Conservation (phyloP, 208 protist genomes). For the Strigomonas culicis region DNA sequence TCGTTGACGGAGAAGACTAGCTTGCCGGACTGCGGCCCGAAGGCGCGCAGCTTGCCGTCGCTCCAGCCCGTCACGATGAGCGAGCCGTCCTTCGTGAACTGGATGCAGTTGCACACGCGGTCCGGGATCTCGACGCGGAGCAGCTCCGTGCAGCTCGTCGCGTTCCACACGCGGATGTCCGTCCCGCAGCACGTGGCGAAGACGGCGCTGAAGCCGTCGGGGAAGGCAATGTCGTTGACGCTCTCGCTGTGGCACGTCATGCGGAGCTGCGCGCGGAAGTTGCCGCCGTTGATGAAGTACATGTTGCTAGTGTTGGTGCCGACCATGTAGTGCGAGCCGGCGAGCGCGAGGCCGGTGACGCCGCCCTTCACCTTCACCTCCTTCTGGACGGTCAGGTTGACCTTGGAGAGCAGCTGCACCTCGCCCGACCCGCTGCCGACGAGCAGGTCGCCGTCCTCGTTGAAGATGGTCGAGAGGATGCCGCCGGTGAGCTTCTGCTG, state of each 20-base stretch:
- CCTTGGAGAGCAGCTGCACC: constrained; percentile 85
- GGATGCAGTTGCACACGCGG: constrained; percentile 90
- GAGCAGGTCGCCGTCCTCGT: constrained; percentile 71
- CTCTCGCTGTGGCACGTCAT: constrained; percentile 92
- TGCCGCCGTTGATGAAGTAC: constrained; percentile 90
- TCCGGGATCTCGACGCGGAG: constrained; percentile 93
- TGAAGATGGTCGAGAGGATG: constrained; percentile 76
- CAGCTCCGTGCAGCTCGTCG: constrained; percentile 86
- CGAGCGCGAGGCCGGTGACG: constrained; percentile 81
- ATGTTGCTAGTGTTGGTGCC: constrained; percentile 89
- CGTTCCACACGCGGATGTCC: constrained; percentile 96
- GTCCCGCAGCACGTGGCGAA: constrained; percentile 93
- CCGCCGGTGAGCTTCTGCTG: constrained; percentile 85
- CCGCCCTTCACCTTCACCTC: constrained; percentile 64
- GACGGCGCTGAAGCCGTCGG: constrained; percentile 89
- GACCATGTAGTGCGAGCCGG: constrained; percentile 85
- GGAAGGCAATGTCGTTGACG: constrained; percentile 94
- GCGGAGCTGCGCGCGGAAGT: constrained; percentile 87
- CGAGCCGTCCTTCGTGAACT: constrained; percentile 91
- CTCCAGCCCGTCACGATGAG: constrained; percentile 93
- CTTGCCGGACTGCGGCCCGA: constrained; percentile 94
- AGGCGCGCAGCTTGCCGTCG: constrained; percentile 94
- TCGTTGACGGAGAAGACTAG: constrained; percentile 96
- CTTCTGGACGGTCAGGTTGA: constrained; percentile 82
- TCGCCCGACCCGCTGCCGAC: constrained; percentile 90